Evolutionary conservation across 1,284 basidiomycete species (phyloP), one percentile per base, ranked within the genome.

Genomic region (Meripilus lineatus): DNA sequence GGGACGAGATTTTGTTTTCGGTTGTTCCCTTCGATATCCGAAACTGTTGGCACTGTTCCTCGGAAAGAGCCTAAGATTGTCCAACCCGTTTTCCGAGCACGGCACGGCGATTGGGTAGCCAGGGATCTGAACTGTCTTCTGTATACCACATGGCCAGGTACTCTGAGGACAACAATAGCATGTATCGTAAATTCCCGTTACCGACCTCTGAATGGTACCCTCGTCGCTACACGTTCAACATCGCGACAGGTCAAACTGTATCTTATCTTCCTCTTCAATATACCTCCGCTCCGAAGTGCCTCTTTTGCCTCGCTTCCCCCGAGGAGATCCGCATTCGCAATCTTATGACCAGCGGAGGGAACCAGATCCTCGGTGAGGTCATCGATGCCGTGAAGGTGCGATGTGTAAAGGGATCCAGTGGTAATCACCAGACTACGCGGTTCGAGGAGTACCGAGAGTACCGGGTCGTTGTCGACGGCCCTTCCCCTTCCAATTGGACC

Each of bases 241-340:
- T 89, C 88, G 38, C 93, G 75, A 63, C 90, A 96, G 1, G 93
- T 96, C 56, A 96, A 64, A 63, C 91, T 95, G 44, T 88, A 77
- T 56, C 93, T 68, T 23, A 74, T 75, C 5, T 66, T 66, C 50
- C 93, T 70, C 48, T 62, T 61, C 57, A 91, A 67, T 14, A 61
- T 59, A 14, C 73, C 74, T 13, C 78, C 77, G 21, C 67, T 57
- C 32, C 52, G 46, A 33, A 83, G 56, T 10, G 64, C 66, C 21
- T 64, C 60, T 35, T 64, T 60, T 25, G 64, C 66, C 35, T 56
- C 57, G 33, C 67, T 58, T 37, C 63, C 73, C 37, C 60, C 68
- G 43, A 84, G 62, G 55, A 70, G 61, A 45, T 61, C 63, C 63
- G 69, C 71, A 57, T 89, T 89, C 8, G 73, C 75, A 20, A 89